phyloP scores from a whole-genome alignment of 208 protist species.

The Wallacemonas sp. region DNA sequence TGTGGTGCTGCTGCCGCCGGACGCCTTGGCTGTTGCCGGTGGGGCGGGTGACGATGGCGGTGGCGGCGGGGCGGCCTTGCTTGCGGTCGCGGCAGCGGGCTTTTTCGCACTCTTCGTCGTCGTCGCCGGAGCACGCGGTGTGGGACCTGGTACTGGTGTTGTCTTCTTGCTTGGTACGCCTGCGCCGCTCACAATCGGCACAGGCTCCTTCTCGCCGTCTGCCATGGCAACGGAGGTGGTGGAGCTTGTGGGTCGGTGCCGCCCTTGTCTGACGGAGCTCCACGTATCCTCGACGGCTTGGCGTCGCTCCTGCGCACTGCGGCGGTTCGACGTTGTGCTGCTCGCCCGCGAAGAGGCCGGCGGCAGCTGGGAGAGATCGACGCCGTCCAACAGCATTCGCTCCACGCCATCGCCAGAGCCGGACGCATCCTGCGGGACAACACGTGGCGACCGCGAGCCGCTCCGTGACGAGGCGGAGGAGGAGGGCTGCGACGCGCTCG shows the following conservation, averaged over 20 bases:
- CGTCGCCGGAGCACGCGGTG: neutral
- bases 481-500: neutral
- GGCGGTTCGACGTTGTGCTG: constrained; percentile 20
- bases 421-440: no score
- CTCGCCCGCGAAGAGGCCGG: constrained; percentile 21
- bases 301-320: constrained; percentile 30
- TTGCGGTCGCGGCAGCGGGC: no score
- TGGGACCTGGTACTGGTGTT: no score
- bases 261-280: constrained; percentile 43
- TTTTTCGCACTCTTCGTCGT: no score
- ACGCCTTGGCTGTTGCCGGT: no score
- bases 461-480: neutral
- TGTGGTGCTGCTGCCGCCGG: no score
- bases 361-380: neutral
- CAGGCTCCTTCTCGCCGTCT: neutral
- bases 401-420: no score
- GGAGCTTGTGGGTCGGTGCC: constrained; percentile 29
- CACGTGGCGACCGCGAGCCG: neutral
- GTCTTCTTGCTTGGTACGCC: neutral
- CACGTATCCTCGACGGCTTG: constrained; percentile 54
- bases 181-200: no score
- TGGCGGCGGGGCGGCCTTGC: no score
- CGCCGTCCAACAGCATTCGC: no score
- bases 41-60: no score
- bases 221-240: neutral